phyloP scores from a whole-genome alignment of 495 filamentous ascomycete species.

The Trichoderma virens region DNA sequence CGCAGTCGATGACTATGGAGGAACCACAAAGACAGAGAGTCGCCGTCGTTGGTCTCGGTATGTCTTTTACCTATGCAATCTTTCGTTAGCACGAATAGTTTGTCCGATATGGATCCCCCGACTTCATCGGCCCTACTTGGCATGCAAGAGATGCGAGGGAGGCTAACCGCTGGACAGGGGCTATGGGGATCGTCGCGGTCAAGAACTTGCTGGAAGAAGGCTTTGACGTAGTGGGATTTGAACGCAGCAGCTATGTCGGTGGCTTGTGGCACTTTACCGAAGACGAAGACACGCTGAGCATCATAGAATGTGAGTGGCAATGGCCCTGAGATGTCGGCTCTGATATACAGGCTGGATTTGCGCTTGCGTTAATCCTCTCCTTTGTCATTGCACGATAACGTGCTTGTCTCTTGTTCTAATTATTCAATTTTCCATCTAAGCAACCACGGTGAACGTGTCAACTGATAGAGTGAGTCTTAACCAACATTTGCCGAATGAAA shows the following conservation, averaged over 20 bases:
- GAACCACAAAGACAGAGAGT: neutral
- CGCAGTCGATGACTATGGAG: neutral
- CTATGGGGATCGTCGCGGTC: slow-evolving; percentile 13
- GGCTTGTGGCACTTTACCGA: slow-evolving; percentile 15
- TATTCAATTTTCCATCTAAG: neutral
- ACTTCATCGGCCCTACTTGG: no score
- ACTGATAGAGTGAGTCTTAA: neutral
- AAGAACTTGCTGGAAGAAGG: slow-evolving; percentile 16
- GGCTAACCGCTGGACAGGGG: slow-evolving; percentile 6
- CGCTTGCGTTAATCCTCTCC: neutral
- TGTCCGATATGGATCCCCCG: no score
- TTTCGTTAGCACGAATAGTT: neutral
- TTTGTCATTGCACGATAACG: no score
- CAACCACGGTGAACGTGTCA: neutral
- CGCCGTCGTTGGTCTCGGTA: slow-evolving; percentile 11
- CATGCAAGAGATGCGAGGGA: no score
- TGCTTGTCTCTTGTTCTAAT: neutral
- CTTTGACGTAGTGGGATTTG: slow-evolving; percentile 17
- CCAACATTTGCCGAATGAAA: neutral
- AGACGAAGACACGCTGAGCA: neutral
- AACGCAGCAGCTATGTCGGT: slow-evolving; percentile 13
- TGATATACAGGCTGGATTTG: neutral
- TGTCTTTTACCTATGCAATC: neutral
- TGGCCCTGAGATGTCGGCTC: no score
- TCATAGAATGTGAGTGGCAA: neutral